These are phyloP conservation scores for Podila clonocystis DNA, from an alignment of 192 early-diverging fungal species.

Conservation along the genomic window DNA sequence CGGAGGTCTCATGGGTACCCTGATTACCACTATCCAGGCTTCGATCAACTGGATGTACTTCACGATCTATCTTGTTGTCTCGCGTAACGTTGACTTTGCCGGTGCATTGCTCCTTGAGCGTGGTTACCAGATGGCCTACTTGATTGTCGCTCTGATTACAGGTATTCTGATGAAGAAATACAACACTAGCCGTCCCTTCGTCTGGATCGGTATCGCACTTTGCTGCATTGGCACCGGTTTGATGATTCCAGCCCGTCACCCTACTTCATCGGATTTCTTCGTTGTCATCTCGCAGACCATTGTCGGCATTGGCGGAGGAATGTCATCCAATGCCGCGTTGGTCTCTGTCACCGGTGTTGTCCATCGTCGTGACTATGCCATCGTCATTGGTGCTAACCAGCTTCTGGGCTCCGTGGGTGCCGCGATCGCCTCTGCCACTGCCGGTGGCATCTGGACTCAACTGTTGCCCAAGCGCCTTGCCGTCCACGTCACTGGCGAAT, in stretches of 20 bases:
- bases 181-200: slow-evolving; percentile 6
- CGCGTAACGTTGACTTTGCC: not conserved
- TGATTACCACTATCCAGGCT: slow-evolving; percentile 5
- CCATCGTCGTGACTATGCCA: slow-evolving; percentile 8
- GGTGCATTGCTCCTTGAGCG: slow-evolving; percentile 7
- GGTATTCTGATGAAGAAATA: slow-evolving; percentile 9
- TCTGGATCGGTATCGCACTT: slow-evolving; percentile 16
- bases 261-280: slow-evolving; percentile 7
- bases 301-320: slow-evolving; percentile 15
- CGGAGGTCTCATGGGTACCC: slow-evolving; percentile 2
- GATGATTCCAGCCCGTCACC: slow-evolving; percentile 20
- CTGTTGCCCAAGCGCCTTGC: slow-evolving; percentile 8
- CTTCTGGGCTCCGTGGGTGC: not conserved
- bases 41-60: slow-evolving; percentile 15
- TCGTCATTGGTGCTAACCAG: slow-evolving; percentile 4
- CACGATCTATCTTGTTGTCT: slow-evolving; percentile 9
- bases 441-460: slow-evolving; percentile 15
- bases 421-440: not conserved
- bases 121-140: slow-evolving; percentile 14
- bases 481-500: not conserved
- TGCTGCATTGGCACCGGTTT: slow-evolving; percentile 4
- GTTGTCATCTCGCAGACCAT: slow-evolving; percentile 5
- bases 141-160: slow-evolving; percentile 1
- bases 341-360: slow-evolving; percentile 12
- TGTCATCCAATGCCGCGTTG: slow-evolving; percentile 3